Percentiles rank a stretch among this genome's conserved stretches.
These are phyloP conservation scores for Avena insularis DNA, from an alignment of 176 grass and related monocot genomes.

Conservation along the genomic window DNA sequence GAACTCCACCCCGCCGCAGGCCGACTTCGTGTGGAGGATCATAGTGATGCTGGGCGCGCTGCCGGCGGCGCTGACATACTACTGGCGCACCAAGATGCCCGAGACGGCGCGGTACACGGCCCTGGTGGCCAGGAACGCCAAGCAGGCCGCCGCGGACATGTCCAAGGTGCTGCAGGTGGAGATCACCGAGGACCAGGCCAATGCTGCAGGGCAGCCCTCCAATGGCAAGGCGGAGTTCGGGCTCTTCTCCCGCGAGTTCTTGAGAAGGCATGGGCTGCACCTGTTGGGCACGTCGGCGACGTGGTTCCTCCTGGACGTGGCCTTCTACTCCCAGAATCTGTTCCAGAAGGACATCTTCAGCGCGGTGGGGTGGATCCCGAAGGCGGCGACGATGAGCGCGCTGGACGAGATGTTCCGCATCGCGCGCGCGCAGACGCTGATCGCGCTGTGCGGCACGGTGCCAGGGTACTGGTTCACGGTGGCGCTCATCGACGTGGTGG, in stretches of 20 bases:
- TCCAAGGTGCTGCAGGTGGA: conserved; percentile 66
- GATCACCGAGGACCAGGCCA: conserved; percentile 44
- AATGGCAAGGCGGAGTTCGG: conserved; percentile 45
- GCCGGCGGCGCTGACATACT: conserved; percentile 48
- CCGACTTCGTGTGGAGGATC: conserved; percentile 24
- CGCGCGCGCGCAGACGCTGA: conserved; percentile 69
- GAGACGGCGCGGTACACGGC: conserved; percentile 83
- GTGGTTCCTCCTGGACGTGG: conserved; percentile 7
- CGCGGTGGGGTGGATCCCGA: conserved; percentile 77
- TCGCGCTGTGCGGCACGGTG: conserved; percentile 84
- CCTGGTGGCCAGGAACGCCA: conserved; percentile 56
- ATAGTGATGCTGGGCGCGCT: conserved; percentile 24
- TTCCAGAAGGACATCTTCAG: conserved; percentile 22
- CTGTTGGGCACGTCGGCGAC: conserved; percentile 57
- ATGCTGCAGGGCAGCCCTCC: not conserved
- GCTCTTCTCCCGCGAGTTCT: conserved; percentile 65
- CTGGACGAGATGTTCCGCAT: conserved; percentile 72
- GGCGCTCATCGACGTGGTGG: conserved; percentile 70
- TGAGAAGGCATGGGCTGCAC: conserved; percentile 58
- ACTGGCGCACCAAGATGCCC: conserved; percentile 80
- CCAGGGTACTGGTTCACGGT: conserved; percentile 92
- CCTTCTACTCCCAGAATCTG: not conserved
- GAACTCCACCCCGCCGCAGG: conserved; percentile 8
- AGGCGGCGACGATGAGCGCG: conserved; percentile 63
- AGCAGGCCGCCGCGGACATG: conserved; percentile 70